A percentile compares a stretch with the other conserved stretches of the same genome.
These are phyloP conservation scores for Magnaporthales sp. DNA, from an alignment of 2,329 filamentous ascomycete genomes.

Conservation along the genomic window DNA sequence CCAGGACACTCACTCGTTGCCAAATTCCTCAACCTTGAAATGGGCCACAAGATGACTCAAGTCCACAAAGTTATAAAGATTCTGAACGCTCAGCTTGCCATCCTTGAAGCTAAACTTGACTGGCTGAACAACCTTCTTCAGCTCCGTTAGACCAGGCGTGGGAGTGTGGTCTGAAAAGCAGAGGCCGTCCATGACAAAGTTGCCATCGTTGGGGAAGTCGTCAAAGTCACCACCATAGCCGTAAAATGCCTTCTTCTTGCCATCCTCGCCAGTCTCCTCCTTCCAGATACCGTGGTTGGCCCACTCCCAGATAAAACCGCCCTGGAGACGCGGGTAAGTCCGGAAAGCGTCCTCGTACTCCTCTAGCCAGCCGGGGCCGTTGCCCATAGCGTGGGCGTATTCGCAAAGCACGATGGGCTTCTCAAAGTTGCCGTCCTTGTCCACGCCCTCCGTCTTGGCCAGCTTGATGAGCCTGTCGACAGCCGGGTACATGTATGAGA, in stretches of 20 bases:
- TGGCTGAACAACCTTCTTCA: conserved; percentile 50
- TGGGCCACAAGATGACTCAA: conserved; percentile 31
- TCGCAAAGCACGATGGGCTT: conserved; percentile 54
- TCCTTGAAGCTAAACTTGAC: conserved; percentile 31
- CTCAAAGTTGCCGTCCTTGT: conserved; percentile 31
- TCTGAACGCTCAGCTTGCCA: conserved; percentile 27
- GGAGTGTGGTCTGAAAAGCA: conserved; percentile 44
- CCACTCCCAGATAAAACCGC: conserved; percentile 62
- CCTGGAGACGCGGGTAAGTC: conserved; percentile 51
- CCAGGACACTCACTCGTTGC: conserved; percentile 25
- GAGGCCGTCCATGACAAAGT: conserved; percentile 55
- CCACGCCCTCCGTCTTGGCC: conserved; percentile 31
- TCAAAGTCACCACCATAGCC: conserved; percentile 56
- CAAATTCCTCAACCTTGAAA: conserved; percentile 35
- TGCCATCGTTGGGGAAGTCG: conserved; percentile 49
- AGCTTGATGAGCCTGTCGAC: conserved; percentile 41
- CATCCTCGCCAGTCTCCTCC: conserved; percentile 19
- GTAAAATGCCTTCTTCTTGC: conserved; percentile 36
- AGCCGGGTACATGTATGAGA: conserved; percentile 57
- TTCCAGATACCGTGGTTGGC: conserved; percentile 50
- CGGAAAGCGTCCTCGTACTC: conserved; percentile 61
- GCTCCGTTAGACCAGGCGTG: conserved; percentile 46
- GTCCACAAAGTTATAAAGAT: conserved; percentile 39
- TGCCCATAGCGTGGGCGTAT: conserved; percentile 61
- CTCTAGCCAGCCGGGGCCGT: conserved; percentile 60